phyloP scores from a whole-genome alignment of 345 rosid species.

The Camelina neglecta region DNA sequence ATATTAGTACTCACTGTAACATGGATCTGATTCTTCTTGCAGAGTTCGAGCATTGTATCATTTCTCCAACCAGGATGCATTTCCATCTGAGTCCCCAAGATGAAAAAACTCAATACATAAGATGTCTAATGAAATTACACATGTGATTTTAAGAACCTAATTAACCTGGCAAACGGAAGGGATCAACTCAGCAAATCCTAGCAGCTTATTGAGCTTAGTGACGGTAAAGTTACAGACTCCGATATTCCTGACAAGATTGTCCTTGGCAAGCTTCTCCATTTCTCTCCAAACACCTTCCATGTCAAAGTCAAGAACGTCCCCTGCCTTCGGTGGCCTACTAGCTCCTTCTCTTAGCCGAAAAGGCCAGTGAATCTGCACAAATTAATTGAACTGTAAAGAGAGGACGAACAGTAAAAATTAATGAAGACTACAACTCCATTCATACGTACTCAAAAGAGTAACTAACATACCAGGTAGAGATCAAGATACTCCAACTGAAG shows the following conservation, averaged over 20 bases:
- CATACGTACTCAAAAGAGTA: background rate
- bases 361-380: slow-evolving; percentile 63
- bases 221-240: slow-evolving; percentile 59
- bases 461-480: slow-evolving; percentile 53
- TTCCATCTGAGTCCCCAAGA: slow-evolving; percentile 52
- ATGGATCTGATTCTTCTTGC: slow-evolving; percentile 54
- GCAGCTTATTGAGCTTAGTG: slow-evolving; percentile 54
- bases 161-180: slow-evolving; percentile 60
- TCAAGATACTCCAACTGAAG: slow-evolving; percentile 64
- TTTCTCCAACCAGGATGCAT: slow-evolving; percentile 80
- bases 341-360: slow-evolving; percentile 58
- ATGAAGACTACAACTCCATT: background rate
- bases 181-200: slow-evolving; percentile 45
- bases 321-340: slow-evolving; percentile 54
- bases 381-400: background rate
- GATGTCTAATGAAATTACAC: background rate
- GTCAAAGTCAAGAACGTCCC: slow-evolving; percentile 54
- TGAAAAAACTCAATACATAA: slow-evolving; percentile 3
- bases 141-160: background rate
- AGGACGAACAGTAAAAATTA: background rate
- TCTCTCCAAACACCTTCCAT: slow-evolving; percentile 71
- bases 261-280: slow-evolving; percentile 59
- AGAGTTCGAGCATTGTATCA: slow-evolving; percentile 56
- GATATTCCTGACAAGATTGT: slow-evolving; percentile 52
- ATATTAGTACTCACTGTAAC: slow-evolving; percentile 48